Conservation (phyloP, 225 moss, liverwort and hornwort species). For the Pseudoscleropodium purum region DNA sequence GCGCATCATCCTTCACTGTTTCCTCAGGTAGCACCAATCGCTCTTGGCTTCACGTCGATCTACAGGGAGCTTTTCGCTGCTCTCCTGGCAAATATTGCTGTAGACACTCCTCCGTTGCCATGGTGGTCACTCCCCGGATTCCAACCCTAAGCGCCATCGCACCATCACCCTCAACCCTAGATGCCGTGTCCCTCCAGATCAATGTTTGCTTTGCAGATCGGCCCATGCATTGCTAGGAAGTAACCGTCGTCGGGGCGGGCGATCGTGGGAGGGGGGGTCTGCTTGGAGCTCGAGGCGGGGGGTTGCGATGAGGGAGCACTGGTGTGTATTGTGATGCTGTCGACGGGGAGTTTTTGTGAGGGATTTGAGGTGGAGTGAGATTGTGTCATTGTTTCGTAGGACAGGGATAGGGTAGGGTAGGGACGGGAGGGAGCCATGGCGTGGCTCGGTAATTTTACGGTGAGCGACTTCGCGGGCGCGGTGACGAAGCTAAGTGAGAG, state of each 20-base stretch:
- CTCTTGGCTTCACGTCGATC: not conserved
- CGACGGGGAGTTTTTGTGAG: not conserved
- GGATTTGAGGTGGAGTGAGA: not conserved
- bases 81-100: not conserved
- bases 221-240: not conserved
- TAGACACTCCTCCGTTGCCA: not conserved
- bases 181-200: not conserved
- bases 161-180: not conserved
- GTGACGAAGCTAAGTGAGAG: constrained; percentile 95
- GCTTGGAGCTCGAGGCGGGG: not conserved
- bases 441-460: constrained; percentile 87
- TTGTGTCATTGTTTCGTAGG: not conserved
- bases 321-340: not conserved
- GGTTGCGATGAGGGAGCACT: not conserved
- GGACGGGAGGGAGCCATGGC: constrained; percentile 42
- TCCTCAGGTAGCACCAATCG: not conserved
- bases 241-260: not conserved
- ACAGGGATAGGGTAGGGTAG: not conserved
- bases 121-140: not conserved
- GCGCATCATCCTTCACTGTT: not conserved
- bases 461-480: constrained; percentile 89
- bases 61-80: not conserved
- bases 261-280: not conserved
- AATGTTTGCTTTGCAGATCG: not conserved
- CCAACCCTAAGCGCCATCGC: constrained; percentile 1